These are phyloP conservation scores for Aspergillus campestris DNA, from an alignment of 495 filamentous ascomycete species.

Conservation along the genomic window DNA sequence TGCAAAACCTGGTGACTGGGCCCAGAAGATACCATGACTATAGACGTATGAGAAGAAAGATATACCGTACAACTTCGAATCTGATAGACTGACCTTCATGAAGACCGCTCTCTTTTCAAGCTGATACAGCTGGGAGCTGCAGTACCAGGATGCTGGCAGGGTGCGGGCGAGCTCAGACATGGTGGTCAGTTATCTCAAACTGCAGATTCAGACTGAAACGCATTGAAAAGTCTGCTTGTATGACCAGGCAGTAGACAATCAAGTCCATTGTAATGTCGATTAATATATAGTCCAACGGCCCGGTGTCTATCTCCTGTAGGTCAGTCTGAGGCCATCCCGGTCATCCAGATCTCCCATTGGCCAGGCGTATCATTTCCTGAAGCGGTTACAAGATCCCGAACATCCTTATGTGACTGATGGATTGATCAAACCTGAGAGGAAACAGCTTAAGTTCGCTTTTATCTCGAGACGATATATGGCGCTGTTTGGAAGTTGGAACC, in stretches of 20 bases:
- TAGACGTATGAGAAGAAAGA: too few species aligned
- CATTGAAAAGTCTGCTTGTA: constrained; percentile 1
- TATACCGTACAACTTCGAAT: too few species aligned
- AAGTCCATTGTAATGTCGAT: not conserved
- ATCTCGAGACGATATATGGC: too few species aligned
- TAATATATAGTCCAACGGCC: too few species aligned
- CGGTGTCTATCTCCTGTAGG: too few species aligned
- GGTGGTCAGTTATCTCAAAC: constrained; percentile 1
- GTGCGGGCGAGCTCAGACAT: constrained; percentile 35
- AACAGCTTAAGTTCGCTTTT: too few species aligned
- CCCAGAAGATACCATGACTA: constrained; percentile 57
- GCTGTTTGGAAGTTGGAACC: too few species aligned
- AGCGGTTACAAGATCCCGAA: constrained; percentile 31
- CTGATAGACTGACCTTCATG: constrained; percentile 28
- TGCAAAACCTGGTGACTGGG: constrained; percentile 47
- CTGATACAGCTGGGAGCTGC: constrained; percentile 35
- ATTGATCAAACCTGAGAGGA: too few species aligned
- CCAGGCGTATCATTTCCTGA: constrained; percentile 31
- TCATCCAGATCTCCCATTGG: constrained; percentile 3
- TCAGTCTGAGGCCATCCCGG: too few species aligned
- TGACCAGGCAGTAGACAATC: not conserved
- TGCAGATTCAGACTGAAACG: not conserved
- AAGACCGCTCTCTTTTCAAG: constrained; percentile 50
- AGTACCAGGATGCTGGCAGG: constrained; percentile 38
- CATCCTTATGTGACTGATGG: not conserved